phyloP scores from a whole-genome alignment of 148 eudicot species.

The Cornus kousa region DNA sequence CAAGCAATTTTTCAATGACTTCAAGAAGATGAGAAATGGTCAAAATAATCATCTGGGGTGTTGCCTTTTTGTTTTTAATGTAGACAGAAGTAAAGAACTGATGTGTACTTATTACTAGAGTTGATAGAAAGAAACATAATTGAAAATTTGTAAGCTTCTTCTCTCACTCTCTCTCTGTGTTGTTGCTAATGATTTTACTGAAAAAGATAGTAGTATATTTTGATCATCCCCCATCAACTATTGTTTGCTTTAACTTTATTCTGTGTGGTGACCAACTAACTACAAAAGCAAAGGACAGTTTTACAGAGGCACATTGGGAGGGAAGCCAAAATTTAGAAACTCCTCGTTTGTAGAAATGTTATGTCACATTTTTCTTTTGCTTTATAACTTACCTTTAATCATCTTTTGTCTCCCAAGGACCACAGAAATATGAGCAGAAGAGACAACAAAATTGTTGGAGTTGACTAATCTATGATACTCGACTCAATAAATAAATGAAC shows the following conservation, averaged over 20 bases:
- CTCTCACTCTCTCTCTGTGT: not conserved
- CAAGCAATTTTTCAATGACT: conserved; percentile 10
- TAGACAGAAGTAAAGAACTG: conserved; percentile 28
- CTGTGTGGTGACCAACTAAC: conserved; percentile 26
- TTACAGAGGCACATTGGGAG: conserved; percentile 22
- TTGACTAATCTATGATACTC: not conserved
- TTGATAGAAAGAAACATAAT: conserved; percentile 25
- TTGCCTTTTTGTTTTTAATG: conserved; percentile 25
- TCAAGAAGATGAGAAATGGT: conserved; percentile 13
- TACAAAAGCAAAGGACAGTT: conserved; percentile 37
- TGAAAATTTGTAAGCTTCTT: conserved; percentile 8
- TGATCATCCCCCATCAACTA: conserved; percentile 42
- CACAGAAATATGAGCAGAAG: not conserved
- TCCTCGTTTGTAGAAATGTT: conserved; percentile 4
- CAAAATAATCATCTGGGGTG: conserved; percentile 31
- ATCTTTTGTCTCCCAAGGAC: conserved; percentile 11
- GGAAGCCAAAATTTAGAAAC: conserved; percentile 17
- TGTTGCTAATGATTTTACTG: conserved; percentile 39
- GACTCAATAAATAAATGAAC: too few species aligned
- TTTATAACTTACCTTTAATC: not conserved
- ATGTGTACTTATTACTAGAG: conserved; percentile 39
- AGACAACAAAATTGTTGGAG: not conserved
- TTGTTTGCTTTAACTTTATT: conserved; percentile 32
- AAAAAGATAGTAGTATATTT: conserved; percentile 34
- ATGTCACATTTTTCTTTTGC: conserved; percentile 4